A percentile compares a stretch with the other conserved stretches of the same genome.
Conservation (phyloP, 2,329 filamentous ascomycete genomes). For the Colletotrichum australisinense region DNA sequence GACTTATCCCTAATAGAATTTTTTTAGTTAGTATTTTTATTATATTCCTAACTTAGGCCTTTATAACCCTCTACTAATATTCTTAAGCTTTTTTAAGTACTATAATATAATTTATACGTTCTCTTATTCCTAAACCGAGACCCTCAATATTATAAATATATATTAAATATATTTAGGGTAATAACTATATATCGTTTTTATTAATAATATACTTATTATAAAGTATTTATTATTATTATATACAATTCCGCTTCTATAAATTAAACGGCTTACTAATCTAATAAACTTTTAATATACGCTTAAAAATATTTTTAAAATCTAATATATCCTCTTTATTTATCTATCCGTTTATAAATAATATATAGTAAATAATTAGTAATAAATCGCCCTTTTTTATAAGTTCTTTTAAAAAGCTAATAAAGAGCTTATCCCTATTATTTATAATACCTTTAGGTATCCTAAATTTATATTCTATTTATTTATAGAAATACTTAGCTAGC, state of each 20-base stretch:
- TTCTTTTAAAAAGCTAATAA: background rate
- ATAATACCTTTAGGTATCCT: background rate
- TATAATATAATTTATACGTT: background rate
- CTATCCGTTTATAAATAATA: background rate
- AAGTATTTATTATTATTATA: background rate
- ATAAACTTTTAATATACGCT: background rate
- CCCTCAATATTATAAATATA: background rate
- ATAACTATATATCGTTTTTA: background rate
- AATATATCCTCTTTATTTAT: background rate
- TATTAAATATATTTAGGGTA: background rate
- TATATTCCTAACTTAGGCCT: background rate
- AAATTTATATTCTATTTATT: background rate
- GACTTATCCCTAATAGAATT: background rate
- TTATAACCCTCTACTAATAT: background rate
- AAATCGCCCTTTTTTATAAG: background rate
- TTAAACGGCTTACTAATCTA: background rate
- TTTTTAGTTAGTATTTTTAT: background rate
- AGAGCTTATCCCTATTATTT: background rate
- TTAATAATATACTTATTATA: background rate
- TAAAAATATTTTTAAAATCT: background rate
- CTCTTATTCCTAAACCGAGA: background rate
- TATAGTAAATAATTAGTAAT: background rate
- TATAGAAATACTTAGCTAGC: background rate
- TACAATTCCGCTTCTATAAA: background rate
- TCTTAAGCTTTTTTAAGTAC: background rate